Evolutionary conservation across 768 basidiomycete genomes (phyloP).

Genomic region (Auricularia sp.): DNA sequence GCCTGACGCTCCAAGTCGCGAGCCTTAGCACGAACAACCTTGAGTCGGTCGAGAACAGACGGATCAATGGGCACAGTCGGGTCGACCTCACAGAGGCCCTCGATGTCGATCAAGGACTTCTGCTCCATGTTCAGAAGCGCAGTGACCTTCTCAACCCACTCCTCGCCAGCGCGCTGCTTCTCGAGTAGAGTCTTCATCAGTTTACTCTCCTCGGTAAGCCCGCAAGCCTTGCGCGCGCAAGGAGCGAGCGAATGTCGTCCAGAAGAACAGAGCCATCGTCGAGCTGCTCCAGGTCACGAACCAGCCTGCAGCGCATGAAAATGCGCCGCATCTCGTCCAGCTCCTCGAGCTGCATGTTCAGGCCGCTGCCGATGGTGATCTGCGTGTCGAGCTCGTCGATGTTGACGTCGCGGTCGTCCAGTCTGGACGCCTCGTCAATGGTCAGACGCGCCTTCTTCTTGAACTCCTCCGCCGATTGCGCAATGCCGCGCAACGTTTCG

Average conservation of each 20-base stretch:
- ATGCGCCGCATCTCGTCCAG: constrained; percentile 69
- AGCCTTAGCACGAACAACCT: constrained; percentile 55
- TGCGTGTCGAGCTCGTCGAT: constrained; percentile 64
- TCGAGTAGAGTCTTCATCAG: constrained; percentile 54
- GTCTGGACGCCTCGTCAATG: constrained; percentile 33
- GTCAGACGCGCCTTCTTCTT: constrained; percentile 45
- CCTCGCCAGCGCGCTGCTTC: constrained; percentile 56
- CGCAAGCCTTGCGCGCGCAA: constrained; percentile 64
- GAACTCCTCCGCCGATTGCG: constrained; percentile 54
- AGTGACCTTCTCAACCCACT: constrained; percentile 69
- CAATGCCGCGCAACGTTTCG: constrained; percentile 39
- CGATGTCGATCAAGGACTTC: constrained; percentile 41
- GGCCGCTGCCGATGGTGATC: constrained; percentile 56
- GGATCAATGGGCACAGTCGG: constrained; percentile 60
- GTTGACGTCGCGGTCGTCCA: constrained; percentile 44
- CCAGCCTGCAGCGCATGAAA: constrained; percentile 67
- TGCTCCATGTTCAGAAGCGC: constrained; percentile 52
- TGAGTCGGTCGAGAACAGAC: constrained; percentile 54
- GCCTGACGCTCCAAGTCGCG: constrained; percentile 76
- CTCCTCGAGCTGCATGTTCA: constrained; percentile 81
- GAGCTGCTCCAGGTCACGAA: constrained; percentile 65
- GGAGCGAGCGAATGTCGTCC: constrained; percentile 65
- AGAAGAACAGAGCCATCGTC: constrained; percentile 45
- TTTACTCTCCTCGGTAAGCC: constrained; percentile 53
- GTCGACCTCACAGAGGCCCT: constrained; percentile 59